phyloP scores from a whole-genome alignment of 2,329 filamentous ascomycete genomes.

The Tricladium varicosporioides region DNA sequence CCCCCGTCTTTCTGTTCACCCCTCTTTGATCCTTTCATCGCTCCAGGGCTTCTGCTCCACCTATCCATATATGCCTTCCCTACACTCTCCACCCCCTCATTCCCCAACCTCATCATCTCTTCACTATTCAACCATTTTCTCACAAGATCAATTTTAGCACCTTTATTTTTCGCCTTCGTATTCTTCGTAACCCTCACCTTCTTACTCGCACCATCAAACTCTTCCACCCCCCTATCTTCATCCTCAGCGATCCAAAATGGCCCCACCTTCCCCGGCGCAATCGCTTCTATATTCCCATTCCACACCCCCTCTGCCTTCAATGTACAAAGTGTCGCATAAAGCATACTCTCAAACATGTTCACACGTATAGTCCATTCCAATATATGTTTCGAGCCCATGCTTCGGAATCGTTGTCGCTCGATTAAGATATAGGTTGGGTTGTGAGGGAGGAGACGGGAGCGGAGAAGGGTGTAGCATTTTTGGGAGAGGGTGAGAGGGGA shows the following conservation, averaged over 20 bases:
- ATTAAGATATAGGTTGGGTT: slow-evolving; percentile 70
- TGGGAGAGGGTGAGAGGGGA: slow-evolving; percentile 51
- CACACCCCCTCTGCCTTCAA: slow-evolving; percentile 45
- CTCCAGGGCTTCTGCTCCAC: slow-evolving; percentile 28
- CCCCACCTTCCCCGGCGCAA: slow-evolving; percentile 54
- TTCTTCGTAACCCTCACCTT: slow-evolving; percentile 42
- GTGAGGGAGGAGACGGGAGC: slow-evolving; percentile 44
- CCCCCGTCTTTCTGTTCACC: slow-evolving; percentile 26
- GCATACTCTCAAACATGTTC: slow-evolving; percentile 78
- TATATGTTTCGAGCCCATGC: slow-evolving; percentile 60
- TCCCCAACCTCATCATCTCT: slow-evolving; percentile 32
- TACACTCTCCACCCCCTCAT: slow-evolving; percentile 36
- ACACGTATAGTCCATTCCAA: slow-evolving; percentile 82
- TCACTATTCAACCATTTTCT: slow-evolving; percentile 47
- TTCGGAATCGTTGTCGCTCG: slow-evolving; percentile 59
- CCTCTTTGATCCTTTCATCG: slow-evolving; percentile 28
- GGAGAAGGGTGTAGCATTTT: slow-evolving; percentile 54
- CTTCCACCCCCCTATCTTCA: slow-evolving; percentile 8
- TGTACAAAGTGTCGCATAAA: slow-evolving; percentile 67
- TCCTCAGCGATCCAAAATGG: slow-evolving; percentile 50
- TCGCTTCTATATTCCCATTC: slow-evolving; percentile 45
- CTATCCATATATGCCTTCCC: slow-evolving; percentile 37
- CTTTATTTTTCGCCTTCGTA: slow-evolving; percentile 46
- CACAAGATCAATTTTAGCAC: slow-evolving; percentile 63
- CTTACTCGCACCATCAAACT: slow-evolving; percentile 20